Conservation (phyloP, 768 basidiomycete genomes). For the Calocybe gangraenosa region DNA sequence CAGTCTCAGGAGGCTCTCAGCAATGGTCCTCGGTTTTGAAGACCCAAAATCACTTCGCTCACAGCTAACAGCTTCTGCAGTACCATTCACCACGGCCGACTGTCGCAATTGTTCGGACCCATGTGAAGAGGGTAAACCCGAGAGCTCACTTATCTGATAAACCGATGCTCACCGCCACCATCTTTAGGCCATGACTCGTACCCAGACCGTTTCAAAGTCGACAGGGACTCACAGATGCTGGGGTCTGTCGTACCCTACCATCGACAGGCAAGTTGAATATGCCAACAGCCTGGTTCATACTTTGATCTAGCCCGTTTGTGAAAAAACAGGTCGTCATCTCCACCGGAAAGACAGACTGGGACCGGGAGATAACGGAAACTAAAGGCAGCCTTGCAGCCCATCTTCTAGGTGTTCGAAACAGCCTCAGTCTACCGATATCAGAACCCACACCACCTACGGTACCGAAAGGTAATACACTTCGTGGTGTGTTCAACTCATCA, state of each 20-base stretch:
- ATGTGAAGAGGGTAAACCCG: slow-evolving; percentile 59
- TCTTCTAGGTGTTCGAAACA: slow-evolving; percentile 34
- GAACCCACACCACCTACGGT: slow-evolving; percentile 22
- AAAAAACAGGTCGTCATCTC: slow-evolving; percentile 77
- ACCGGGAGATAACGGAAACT: slow-evolving; percentile 69
- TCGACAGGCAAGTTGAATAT: slow-evolving; percentile 64
- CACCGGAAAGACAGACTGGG: slow-evolving; percentile 90
- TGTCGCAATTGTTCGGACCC: slow-evolving; percentile 76
- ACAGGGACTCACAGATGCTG: slow-evolving; percentile 79
- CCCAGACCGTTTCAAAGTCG: slow-evolving; percentile 68
- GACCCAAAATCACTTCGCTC: slow-evolving; percentile 37
- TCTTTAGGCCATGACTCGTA: slow-evolving; percentile 67
- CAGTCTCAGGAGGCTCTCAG: slow-evolving; percentile 34
- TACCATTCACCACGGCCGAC: slow-evolving; percentile 64
- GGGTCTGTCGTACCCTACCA: slow-evolving; percentile 82
- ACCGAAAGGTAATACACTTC: slow-evolving; percentile 24
- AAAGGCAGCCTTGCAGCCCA: slow-evolving; percentile 66
- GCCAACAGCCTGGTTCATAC: slow-evolving; percentile 3
- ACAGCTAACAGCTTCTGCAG: slow-evolving; percentile 49
- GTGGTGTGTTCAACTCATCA: slow-evolving; percentile 55
- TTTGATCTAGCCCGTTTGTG: slow-evolving; percentile 3
- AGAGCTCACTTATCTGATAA: slow-evolving; percentile 24
- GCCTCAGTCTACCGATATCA: slow-evolving; percentile 22
- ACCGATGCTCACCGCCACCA: slow-evolving; percentile 16
- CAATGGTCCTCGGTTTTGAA: slow-evolving; percentile 37